Percentiles rank a stretch among this genome's conserved stretches.
phyloP scores from a whole-genome alignment of 371 early-diverging fungal genomes.

The Mortierella sp. region DNA sequence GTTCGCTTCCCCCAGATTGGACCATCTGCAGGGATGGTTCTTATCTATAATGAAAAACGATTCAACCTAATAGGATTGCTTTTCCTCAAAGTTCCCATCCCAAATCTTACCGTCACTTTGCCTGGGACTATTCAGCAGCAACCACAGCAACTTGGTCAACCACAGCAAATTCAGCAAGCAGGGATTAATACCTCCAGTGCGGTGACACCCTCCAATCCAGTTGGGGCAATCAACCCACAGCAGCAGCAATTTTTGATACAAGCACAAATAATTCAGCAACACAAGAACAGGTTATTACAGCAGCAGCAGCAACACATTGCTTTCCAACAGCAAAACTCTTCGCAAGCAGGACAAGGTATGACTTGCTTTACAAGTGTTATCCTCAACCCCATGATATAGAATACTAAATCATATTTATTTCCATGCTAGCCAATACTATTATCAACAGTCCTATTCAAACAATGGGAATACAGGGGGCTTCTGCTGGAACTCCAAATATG shows the following conservation, averaged over 20 bases:
- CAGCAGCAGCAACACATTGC: conserved; percentile 29
- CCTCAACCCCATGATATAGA: neutral
- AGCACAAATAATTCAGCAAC: conserved; percentile 57
- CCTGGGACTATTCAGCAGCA: conserved; percentile 26
- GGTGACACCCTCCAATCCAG: conserved; percentile 35
- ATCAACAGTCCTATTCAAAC: conserved; percentile 42
- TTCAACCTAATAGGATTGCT: conserved; percentile 67
- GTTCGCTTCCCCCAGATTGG: conserved; percentile 47
- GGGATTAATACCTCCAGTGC: conserved; percentile 44
- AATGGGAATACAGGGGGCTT: conserved; percentile 25
- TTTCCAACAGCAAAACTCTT: conserved; percentile 57
- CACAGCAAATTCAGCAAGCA: conserved; percentile 46
- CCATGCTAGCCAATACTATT: conserved; percentile 12
- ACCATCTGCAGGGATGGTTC: conserved; percentile 59
- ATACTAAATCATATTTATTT: neutral
- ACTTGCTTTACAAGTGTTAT: neutral
- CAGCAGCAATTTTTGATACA: conserved; percentile 55
- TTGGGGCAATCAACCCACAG: conserved; percentile 40
- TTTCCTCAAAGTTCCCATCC: conserved; percentile 63
- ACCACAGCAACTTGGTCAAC: conserved; percentile 25
- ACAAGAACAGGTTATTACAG: conserved; percentile 49
- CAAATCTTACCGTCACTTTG: conserved; percentile 58
- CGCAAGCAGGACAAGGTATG: conserved; percentile 35
- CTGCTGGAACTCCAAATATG: conserved; percentile 21
- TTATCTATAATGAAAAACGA: conserved; percentile 61